Evolutionary conservation across 192 early-diverging fungal species (phyloP).

Genomic region (Coemansia sp.): DNA sequence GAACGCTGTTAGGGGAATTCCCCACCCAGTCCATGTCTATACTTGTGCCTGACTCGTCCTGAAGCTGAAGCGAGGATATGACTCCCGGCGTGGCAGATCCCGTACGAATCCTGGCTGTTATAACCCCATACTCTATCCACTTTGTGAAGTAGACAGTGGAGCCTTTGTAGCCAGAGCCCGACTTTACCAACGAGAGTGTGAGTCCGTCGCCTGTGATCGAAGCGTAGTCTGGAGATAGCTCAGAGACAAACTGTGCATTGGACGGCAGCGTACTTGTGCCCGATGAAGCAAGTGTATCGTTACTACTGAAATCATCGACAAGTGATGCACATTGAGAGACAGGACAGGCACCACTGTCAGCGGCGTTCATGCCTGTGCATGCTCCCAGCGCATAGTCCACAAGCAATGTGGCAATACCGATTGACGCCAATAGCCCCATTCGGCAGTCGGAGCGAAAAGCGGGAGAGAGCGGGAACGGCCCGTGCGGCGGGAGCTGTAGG

Average conservation of each 20-base stretch:
- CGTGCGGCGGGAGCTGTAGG: background rate
- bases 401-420: conserved; percentile 25
- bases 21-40: conserved; percentile 69
- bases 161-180: conserved; percentile 51
- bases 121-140: conserved; percentile 64
- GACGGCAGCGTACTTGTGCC: conserved; percentile 1
- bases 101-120: conserved; percentile 57
- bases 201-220: conserved; percentile 45
- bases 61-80: conserved; percentile 62
- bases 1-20: conserved; percentile 52
- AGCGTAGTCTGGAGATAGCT: conserved; percentile 52
- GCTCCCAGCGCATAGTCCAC: conserved; percentile 49
- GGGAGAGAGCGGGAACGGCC: background rate
- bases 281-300: conserved; percentile 7
- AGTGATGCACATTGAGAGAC: conserved; percentile 21
- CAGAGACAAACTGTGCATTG: conserved; percentile 53
- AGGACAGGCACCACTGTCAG: conserved; percentile 40
- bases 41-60: conserved; percentile 58
- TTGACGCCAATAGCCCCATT: conserved; percentile 27
- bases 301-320: conserved; percentile 18
- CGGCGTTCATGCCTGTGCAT: conserved; percentile 51
- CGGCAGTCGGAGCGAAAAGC: background rate
- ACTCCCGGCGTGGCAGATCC: conserved; percentile 59
- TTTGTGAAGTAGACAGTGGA: conserved; percentile 43
- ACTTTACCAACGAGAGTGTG: conserved; percentile 49